A percentile compares a stretch with the other conserved stretches of the same genome.
Evolutionary conservation across 2,329 filamentous ascomycete species (phyloP).

Genomic region (Penicillium brevicompactum): DNA sequence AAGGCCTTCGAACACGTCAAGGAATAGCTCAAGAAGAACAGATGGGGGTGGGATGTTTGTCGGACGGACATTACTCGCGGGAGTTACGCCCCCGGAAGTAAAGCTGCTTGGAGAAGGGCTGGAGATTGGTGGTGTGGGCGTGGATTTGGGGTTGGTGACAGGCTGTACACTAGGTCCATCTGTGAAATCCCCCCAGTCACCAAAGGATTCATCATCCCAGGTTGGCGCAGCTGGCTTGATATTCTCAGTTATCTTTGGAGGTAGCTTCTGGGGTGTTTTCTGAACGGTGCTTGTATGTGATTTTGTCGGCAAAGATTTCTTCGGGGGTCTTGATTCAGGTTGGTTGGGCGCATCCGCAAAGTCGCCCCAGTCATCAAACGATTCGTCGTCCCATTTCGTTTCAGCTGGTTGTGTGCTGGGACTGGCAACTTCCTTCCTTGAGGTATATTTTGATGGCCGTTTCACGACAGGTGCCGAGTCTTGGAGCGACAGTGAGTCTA

Average conservation of each 20-base stretch:
- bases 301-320: slow-evolving; percentile 6
- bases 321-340: slow-evolving; percentile 16
- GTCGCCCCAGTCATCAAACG: slow-evolving; percentile 24
- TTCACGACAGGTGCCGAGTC: slow-evolving; percentile 18
- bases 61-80: slow-evolving; percentile 56
- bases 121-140: slow-evolving; percentile 8
- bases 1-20: slow-evolving; percentile 68
- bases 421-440: slow-evolving; percentile 4
- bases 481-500: slow-evolving; percentile 33
- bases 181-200: slow-evolving; percentile 25
- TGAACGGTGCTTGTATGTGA: slow-evolving; percentile 8
- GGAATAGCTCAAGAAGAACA: slow-evolving; percentile 75
- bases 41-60: slow-evolving; percentile 89
- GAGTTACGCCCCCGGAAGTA: slow-evolving; percentile 10
- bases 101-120: slow-evolving; percentile 15
- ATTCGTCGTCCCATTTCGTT: slow-evolving; percentile 19
- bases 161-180: slow-evolving; percentile 16
- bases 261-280: not conserved
- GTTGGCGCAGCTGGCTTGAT: slow-evolving; percentile 11
- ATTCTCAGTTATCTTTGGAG: not conserved
- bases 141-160: slow-evolving; percentile 6
- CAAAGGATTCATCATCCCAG: slow-evolving; percentile 23
- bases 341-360: slow-evolving; percentile 18
- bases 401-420: slow-evolving; percentile 16
- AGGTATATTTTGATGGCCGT: not conserved